A percentile compares a stretch with the other conserved stretches of the same genome.
These are phyloP conservation scores for Colletotrichum tamarilloi DNA, from an alignment of 2,329 filamentous ascomycete genomes.

Conservation along the genomic window DNA sequence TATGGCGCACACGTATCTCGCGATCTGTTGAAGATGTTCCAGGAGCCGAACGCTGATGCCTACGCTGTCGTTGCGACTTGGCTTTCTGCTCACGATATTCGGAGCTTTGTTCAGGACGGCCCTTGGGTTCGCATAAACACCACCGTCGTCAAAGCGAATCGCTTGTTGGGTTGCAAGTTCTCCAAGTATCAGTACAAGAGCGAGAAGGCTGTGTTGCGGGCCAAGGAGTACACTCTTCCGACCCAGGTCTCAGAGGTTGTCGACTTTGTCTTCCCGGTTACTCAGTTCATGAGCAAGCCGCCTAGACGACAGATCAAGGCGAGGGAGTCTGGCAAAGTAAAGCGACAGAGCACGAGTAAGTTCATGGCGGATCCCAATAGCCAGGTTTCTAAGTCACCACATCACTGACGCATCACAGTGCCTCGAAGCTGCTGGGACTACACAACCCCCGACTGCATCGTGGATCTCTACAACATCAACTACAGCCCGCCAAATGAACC, in stretches of 20 bases:
- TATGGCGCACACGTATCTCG: constrained; percentile 45
- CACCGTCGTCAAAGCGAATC: constrained; percentile 51
- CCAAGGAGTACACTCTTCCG: constrained; percentile 57
- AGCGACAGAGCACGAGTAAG: not conserved
- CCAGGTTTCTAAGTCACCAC: not conserved
- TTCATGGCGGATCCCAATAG: not conserved
- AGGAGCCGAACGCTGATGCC: constrained; percentile 47
- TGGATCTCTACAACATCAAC: constrained; percentile 57
- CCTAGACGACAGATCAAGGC: constrained; percentile 47
- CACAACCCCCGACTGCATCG: constrained; percentile 55
- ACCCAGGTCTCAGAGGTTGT: constrained; percentile 50
- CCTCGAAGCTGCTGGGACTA: constrained; percentile 22
- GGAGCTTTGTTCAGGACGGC: constrained; percentile 44
- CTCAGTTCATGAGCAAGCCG: constrained; percentile 56
- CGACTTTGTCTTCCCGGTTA: constrained; percentile 59
- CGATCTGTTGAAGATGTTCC: constrained; percentile 49
- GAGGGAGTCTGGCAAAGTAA: constrained; percentile 21
- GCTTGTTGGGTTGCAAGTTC: constrained; percentile 54
- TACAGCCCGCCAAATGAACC: constrained; percentile 40
- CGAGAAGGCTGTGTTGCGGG: constrained; percentile 52
- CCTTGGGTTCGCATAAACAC: constrained; percentile 57
- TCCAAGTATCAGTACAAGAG: constrained; percentile 54
- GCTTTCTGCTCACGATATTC: constrained; percentile 53
- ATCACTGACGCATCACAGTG: not conserved
- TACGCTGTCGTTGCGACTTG: constrained; percentile 52